Base-by-base conservation (phyloP, 176 grass and related monocot genomes). In the Phragmites australis region DNA sequence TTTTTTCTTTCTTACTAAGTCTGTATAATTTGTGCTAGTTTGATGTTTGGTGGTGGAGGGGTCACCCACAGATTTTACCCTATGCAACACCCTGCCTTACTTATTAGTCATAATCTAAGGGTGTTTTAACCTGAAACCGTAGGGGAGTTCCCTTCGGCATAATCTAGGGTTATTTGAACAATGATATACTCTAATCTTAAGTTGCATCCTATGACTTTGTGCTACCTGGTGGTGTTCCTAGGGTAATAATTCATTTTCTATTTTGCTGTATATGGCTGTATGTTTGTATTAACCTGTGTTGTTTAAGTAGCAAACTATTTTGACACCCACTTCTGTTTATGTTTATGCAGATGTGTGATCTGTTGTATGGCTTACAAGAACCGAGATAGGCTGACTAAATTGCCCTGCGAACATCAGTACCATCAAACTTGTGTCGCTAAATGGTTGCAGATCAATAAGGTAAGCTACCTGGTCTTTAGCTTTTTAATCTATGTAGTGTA, bases 401-500 rank as follows among this genome's bases (percentile, higher is more conserved):
- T 98, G 84, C 86, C 96, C 56, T 98, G 96, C 68, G 39, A 78
- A 31, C 96, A 98, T 87, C 87, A 91, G 42, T 98, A 98, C 63
- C 92, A 93, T 84, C 78, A 72, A 71, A 45, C n/a, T 76, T 98
- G 96, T 87, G 80, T 93, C 4, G 50, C 81, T 14, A 93, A 88
- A 89, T 98, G 92, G 90, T 75, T 98, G 70, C 94, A 84, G 71
- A 98, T 98, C 78, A 93, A 94, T 39, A 98, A 95, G 84, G 96
- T 93, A 86, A 73, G 18, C 26, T 78, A 65, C 18, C 37, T 68
- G 8, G 1, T 29, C 5, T 85, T 83, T 81, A 77, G 19, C 19
- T 48, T 83, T 67, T 48, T 34, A 5, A 57, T 84, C 8, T 50
- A 17, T 32, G 2, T 21, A 49, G n/a, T 1, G n/a, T 41, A 29